phyloP scores from a whole-genome alignment of 2,329 filamentous ascomycete species.

The Periconia macrospinosa region DNA sequence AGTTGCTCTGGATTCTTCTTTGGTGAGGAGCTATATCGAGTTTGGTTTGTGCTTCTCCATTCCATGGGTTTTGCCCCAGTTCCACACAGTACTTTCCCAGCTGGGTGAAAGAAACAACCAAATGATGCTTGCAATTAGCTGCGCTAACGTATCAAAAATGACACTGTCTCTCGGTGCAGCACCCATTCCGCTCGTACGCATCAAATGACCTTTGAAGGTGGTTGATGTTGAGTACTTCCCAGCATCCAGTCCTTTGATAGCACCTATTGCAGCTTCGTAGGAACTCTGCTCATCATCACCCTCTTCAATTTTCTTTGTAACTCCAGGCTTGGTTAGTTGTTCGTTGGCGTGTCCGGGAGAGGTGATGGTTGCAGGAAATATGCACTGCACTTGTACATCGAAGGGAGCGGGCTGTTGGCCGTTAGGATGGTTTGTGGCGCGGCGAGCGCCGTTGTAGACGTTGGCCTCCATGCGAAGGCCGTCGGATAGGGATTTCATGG shows the following conservation, averaged over 20 bases:
- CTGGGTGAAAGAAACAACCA: conserved; percentile 62
- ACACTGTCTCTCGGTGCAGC: conserved; percentile 57
- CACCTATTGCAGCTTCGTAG: conserved; percentile 70
- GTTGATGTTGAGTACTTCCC: conserved; percentile 82
- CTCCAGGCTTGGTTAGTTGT: conserved; percentile 74
- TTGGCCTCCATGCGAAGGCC: conserved; percentile 80
- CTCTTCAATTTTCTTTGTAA: conserved; percentile 79
- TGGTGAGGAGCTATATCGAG: conserved; percentile 14
- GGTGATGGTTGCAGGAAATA: conserved; percentile 83
- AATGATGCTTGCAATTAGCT: conserved; percentile 56
- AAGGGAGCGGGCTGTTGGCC: conserved; percentile 54
- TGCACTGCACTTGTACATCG: conserved; percentile 75
- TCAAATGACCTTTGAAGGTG: conserved; percentile 69
- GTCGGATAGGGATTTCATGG: conserved; percentile 81
- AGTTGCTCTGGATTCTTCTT: too few species aligned
- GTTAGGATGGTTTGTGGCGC: conserved; percentile 23
- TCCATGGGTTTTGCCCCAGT: conserved; percentile 61
- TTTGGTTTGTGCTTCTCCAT: conserved; percentile 34
- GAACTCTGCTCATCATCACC: conserved; percentile 79
- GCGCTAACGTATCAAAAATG: conserved; percentile 57
- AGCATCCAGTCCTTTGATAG: conserved; percentile 74
- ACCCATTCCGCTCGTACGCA: conserved; percentile 64
- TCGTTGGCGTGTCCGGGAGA: conserved; percentile 76
- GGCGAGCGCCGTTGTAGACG: conserved; percentile 73
- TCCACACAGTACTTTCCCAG: conserved; percentile 58